These are phyloP conservation scores for Monosporascus cannonballus DNA, from an alignment of 2,329 filamentous ascomycete genomes.

Conservation along the genomic window DNA sequence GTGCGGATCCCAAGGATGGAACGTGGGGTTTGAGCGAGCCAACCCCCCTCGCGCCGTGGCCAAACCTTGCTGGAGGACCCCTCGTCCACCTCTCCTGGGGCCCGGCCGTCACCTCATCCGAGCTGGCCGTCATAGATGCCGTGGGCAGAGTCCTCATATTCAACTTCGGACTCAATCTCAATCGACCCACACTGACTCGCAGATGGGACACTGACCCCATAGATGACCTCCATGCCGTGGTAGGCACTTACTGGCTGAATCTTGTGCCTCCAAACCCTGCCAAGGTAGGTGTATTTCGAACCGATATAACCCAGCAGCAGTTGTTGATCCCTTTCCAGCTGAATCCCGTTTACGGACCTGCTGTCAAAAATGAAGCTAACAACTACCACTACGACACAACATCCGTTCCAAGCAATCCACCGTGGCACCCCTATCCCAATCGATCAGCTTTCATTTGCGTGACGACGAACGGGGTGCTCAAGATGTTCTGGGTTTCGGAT, in stretches of 20 bases:
- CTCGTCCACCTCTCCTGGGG: conserved; percentile 83
- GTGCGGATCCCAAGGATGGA: conserved; percentile 61
- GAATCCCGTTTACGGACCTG: conserved; percentile 52
- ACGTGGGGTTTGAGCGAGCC: conserved; percentile 72
- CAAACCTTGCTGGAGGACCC: conserved; percentile 56
- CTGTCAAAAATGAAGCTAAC: conserved; percentile 48
- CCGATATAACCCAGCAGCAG: not conserved
- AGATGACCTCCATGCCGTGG: conserved; percentile 70
- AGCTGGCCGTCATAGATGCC: conserved; percentile 78
- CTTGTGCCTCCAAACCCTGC: conserved; percentile 40
- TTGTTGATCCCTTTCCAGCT: conserved; percentile 27
- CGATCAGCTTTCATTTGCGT: conserved; percentile 74
- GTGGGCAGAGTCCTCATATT: conserved; percentile 73
- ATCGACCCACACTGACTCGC: conserved; percentile 59
- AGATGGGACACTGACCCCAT: conserved; percentile 61
- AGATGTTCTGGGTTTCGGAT: conserved; percentile 71
- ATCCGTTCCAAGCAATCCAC: conserved; percentile 59
- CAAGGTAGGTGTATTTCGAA: conserved; percentile 23
- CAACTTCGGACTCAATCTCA: conserved; percentile 64
- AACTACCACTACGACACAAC: conserved; percentile 66
- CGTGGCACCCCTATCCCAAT: conserved; percentile 63
- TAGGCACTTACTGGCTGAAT: conserved; percentile 83
- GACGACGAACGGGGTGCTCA: conserved; percentile 66
- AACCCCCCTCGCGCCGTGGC: conserved; percentile 56
- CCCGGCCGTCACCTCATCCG: conserved; percentile 50